Conservation (phyloP, 768 basidiomycete genomes). For the Cystobasidium onofrii region DNA sequence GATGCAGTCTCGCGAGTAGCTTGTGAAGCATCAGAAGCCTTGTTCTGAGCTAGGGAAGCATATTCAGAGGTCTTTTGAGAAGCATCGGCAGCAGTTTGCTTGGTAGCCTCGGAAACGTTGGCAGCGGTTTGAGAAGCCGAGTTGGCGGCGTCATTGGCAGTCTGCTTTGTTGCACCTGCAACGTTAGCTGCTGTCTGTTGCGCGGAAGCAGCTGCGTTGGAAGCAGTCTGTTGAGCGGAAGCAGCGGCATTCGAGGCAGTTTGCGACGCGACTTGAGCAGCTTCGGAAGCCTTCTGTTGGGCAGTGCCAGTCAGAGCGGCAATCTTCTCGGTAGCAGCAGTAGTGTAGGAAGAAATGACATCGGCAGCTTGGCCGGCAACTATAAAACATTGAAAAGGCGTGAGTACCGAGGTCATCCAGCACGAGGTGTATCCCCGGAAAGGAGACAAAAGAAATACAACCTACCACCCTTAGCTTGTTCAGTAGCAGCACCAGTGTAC, state of each 20-base stretch:
- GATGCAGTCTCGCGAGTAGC: constrained; percentile 14
- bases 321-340: neutral
- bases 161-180: neutral
- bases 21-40: neutral
- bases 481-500: neutral
- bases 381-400: neutral
- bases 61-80: neutral
- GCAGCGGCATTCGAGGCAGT: constrained; percentile 11
- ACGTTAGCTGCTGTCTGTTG: constrained; percentile 5
- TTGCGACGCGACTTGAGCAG: neutral
- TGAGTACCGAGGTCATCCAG: too few relatives aligned
- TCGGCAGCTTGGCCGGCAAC: constrained; percentile 8
- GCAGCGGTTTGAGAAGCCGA: neutral
- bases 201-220: neutral
- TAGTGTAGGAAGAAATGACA: neutral
- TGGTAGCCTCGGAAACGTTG: neutral
- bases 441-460: too few relatives aligned
- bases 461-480: constrained; percentile 2
- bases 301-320: constrained; percentile 2
- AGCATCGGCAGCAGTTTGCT: neutral
- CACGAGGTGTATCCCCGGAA: too few relatives aligned
- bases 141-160: constrained; percentile 4
- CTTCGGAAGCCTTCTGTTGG: constrained; percentile 8
- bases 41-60: neutral
- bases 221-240: neutral